These are phyloP conservation scores for Xylaria multiplex DNA, from an alignment of 2,329 filamentous ascomycete genomes.

Conservation along the genomic window DNA sequence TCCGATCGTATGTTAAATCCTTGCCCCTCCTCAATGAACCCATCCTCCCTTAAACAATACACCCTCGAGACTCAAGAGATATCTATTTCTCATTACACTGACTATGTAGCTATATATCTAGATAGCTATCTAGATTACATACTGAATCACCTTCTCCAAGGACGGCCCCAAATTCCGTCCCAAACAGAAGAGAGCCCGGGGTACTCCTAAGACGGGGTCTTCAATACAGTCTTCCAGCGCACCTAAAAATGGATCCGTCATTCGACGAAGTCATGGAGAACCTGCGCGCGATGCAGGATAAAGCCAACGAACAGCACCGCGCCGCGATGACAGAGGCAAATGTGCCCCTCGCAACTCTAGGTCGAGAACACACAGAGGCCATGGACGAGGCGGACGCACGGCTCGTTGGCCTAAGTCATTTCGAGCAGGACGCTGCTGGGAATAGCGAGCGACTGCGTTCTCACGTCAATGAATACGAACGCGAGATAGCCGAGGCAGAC, in stretches of 20 bases:
- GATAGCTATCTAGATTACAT: not conserved
- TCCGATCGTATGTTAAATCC: not conserved
- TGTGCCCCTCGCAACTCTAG: slow-evolving; percentile 36
- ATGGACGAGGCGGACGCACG: slow-evolving; percentile 32
- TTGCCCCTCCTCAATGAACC: not conserved
- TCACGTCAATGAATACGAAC: slow-evolving; percentile 24
- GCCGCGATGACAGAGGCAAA: slow-evolving; percentile 36
- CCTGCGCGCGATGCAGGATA: slow-evolving; percentile 31
- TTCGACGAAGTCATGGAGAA: slow-evolving; percentile 35
- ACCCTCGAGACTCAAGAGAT: not conserved
- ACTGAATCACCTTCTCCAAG: not conserved
- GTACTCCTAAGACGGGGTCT: not conserved
- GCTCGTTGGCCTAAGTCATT: slow-evolving; percentile 16
- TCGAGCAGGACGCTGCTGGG: slow-evolving; percentile 19
- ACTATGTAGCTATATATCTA: not conserved
- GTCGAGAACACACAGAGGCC: slow-evolving; percentile 31
- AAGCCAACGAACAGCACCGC: slow-evolving; percentile 37
- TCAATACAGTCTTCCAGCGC: not conserved
- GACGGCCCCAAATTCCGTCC: not conserved
- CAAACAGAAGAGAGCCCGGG: not conserved
- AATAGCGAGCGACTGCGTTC: slow-evolving; percentile 25
- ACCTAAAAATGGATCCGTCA: slow-evolving; percentile 25
- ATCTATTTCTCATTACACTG: not conserved
- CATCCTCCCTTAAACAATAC: not conserved
- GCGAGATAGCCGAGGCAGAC: slow-evolving; percentile 36